Base-by-base conservation (phyloP, 345 rosid genomes). In the Citrus reticulata region DNA sequence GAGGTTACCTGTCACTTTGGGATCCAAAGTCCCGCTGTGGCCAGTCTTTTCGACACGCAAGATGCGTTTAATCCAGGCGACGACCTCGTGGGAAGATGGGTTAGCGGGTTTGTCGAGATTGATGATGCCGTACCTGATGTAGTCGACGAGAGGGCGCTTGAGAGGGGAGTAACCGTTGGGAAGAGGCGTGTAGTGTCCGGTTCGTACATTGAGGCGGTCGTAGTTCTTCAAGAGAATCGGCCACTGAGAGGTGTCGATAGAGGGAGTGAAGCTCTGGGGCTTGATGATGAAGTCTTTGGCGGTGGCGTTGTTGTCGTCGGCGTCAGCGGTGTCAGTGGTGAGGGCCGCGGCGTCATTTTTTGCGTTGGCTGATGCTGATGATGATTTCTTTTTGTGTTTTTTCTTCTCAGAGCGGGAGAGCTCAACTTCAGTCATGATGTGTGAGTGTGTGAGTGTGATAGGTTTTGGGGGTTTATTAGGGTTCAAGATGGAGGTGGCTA, bases 151-250 rank as follows among this genome's bases (percentile, higher is more conserved):
- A 1, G 98, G 98, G 0, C 98, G 97, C 75, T 93, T 95, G 70
- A 95, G 95, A 9, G 98, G 98, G 27, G 95, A 93, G 93, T 76
- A 84, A 17, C 98, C 98, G 67, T 86, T 77, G 24, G 93, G 86
- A n/a, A 95, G 86, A 6, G 98, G 98, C 9, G 98, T 95, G 90
- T 93, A 95, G 91, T 95, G 98, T 0, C 98, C 98, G 29, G 98
- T 95, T 27, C 98, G 93, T 19, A 93, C 93, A 81, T 95, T 95
- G 86, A 95, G 99, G 46, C 86, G 93, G 85, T 89, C 87, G 80
- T 95, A 95, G 93, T 95, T 95, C 85, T 93, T 95, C 78, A 95
- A 86, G 7, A 95, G 95, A 58, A 95, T 88, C 0, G 99, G 99
- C 99, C 99, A 95, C 37, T 92, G 75, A 1, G 98, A 95, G 5